Evolutionary conservation across 192 early-diverging fungal genomes (phyloP).

Genomic region (Allomyces javanicus): DNA sequence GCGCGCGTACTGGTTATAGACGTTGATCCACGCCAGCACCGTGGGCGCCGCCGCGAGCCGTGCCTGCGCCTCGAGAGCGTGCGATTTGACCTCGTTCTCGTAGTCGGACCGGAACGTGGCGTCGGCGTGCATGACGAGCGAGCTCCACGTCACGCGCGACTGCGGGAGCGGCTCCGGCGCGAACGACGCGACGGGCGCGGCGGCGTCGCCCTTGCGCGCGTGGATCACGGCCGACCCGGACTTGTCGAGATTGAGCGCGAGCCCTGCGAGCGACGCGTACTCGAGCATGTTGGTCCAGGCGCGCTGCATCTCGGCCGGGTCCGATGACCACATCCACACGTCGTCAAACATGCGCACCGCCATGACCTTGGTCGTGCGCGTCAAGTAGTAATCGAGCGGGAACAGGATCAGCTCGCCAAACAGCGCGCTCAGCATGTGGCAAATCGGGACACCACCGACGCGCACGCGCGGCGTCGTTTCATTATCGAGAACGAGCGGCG

Average conservation of each 20-base stretch:
- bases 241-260: slow-evolving; percentile 5
- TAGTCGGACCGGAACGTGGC: slow-evolving; percentile 4
- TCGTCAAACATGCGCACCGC: slow-evolving; percentile 5
- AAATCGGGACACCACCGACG: slow-evolving; percentile 6
- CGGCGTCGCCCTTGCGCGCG: not conserved
- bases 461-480: slow-evolving; percentile 3
- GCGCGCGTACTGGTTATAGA: slow-evolving; percentile 4
- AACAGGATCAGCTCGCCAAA: slow-evolving; percentile 5
- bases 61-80: not conserved
- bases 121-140: not conserved
- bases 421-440: slow-evolving; percentile 2
- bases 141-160: slow-evolving; percentile 4
- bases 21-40: slow-evolving; percentile 6
- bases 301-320: slow-evolving; percentile 3
- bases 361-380: slow-evolving; percentile 1
- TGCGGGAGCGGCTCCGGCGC: slow-evolving; percentile 5
- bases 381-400: slow-evolving; percentile 3
- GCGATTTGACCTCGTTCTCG: not conserved
- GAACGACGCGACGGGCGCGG: not conserved
- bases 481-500: slow-evolving; percentile 3
- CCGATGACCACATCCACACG: slow-evolving; percentile 6
- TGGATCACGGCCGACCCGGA: slow-evolving; percentile 6
- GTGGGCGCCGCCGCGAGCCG: slow-evolving; percentile 1
- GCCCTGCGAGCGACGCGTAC: slow-evolving; percentile 2
- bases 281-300: slow-evolving; percentile 2